Conservation (phyloP, 1,139 yeast genomes). For the Lodderomyces jiufengensis region DNA sequence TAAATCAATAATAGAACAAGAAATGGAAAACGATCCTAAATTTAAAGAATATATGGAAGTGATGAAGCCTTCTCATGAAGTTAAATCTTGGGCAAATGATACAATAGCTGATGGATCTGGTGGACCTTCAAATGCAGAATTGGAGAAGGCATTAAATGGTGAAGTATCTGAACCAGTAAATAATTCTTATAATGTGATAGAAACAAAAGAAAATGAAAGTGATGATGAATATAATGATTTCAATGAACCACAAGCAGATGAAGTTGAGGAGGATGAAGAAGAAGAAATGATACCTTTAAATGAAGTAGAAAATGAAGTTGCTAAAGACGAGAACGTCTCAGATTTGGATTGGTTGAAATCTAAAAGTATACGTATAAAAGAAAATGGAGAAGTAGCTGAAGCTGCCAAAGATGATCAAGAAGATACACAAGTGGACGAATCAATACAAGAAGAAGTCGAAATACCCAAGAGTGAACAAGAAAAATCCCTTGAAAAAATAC, state of each 20-base stretch:
- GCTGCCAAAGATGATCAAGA: conserved; percentile 14
- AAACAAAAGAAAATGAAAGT: conserved; percentile 46
- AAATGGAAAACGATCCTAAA: conserved; percentile 61
- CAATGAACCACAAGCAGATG: conserved; percentile 27
- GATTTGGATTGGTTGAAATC: conserved; percentile 88
- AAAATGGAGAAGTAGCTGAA: conserved; percentile 30
- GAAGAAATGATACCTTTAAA: conserved; percentile 19
- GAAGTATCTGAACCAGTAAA: conserved; percentile 14
- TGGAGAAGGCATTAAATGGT: conserved; percentile 37
- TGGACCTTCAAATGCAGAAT: conserved; percentile 43
- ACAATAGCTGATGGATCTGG: conserved; percentile 52
- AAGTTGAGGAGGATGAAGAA: conserved; percentile 17
- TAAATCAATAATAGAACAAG: conserved; percentile 46
- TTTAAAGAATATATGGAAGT: conserved; percentile 79
- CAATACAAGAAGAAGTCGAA: conserved; percentile 13
- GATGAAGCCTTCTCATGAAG: conserved; percentile 69
- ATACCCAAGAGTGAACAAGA: conserved; percentile 28
- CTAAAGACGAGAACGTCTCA: conserved; percentile 54
- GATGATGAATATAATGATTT: conserved; percentile 69
- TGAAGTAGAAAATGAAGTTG: conserved; percentile 22
- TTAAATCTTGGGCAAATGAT: conserved; percentile 76
- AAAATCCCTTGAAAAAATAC: conserved; percentile 51
- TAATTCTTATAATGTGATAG: conserved; percentile 21
- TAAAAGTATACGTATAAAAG: conserved; percentile 72
- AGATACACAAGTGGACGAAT: conserved; percentile 18